Evolutionary conservation across 345 rosid species (phyloP), one percentile per base, ranked within the genome.

Genomic region (Hevea brasiliensis): DNA sequence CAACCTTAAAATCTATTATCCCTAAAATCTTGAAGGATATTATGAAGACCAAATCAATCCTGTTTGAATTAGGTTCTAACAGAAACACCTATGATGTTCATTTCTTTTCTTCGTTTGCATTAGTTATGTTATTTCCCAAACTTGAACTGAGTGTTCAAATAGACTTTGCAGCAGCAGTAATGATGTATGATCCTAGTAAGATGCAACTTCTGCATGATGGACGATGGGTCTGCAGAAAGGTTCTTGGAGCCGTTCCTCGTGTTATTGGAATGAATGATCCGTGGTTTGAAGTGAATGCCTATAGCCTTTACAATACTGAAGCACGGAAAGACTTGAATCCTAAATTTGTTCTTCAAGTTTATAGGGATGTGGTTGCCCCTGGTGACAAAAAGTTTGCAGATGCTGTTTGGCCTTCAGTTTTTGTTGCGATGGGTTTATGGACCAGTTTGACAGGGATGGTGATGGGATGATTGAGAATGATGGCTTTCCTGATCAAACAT

Each of bases 201-300:
- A 79, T 88, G 82, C 82, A 81, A 71, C 85, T 89, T 63, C 74
- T 94, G 53, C 68, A 75, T 26, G 86, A 89, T 50, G 98, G 98
- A 27, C 87, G 79, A 37, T 81, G 84, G 89, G 92, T 79, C 24
- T 70, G 85, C n/a, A n/a, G n/a, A n/a, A n/a, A n/a, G n/a, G n/a
- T n/a, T n/a, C n/a, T n/a, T n/a, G n/a, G n/a, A n/a, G 97, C 92
- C 37, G 96, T 94, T 76, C 98, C 98, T 54, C 98, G 92, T 75
- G 98, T 92, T 77, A 83, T 94, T 42, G 98, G 98, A 66, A 70
- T 85, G 9, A 35, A 77, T 61, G 98, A 94, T 67, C 98, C 98
- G 0, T 94, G 98, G 98, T 90, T 88, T 81, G 92, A 90, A 81
- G 90, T 92, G 2, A 94, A 94, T 68, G 91, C 90, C 1, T 94